Evolutionary conservation across 2,329 filamentous ascomycete species (phyloP).

Genomic region (Taxawa tesnikishii): DNA sequence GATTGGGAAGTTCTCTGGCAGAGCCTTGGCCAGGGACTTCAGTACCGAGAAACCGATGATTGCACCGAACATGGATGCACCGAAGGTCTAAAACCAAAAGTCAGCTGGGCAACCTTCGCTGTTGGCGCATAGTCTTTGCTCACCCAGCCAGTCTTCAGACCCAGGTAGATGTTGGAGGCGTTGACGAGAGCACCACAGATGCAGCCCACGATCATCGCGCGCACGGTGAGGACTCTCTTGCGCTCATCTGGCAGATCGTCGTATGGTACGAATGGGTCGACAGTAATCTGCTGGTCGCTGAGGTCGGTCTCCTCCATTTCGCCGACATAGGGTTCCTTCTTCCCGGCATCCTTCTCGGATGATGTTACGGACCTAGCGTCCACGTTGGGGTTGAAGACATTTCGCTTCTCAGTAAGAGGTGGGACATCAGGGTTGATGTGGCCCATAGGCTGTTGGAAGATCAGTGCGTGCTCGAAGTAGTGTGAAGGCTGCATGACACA

Average conservation of each 20-base stretch:
- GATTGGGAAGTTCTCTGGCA: slow-evolving; percentile 27
- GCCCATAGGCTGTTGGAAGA: slow-evolving; percentile 10
- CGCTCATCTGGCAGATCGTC: slow-evolving; percentile 31
- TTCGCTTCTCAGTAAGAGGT: slow-evolving; percentile 22
- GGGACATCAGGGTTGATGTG: slow-evolving; percentile 20
- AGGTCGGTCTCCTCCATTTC: slow-evolving; percentile 16
- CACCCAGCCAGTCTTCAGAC: slow-evolving; percentile 33
- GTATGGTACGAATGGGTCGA: slow-evolving; percentile 30
- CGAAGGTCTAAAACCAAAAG: too few species aligned
- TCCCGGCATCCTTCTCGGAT: slow-evolving; percentile 14
- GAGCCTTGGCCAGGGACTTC: slow-evolving; percentile 13
- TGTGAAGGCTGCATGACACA: not conserved
- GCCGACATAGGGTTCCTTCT: slow-evolving; percentile 15
- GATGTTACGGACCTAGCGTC: slow-evolving; percentile 8
- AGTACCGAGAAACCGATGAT: slow-evolving; percentile 43
- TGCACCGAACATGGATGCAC: slow-evolving; percentile 25
- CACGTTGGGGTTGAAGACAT: slow-evolving; percentile 19
- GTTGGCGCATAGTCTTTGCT: slow-evolving; percentile 24
- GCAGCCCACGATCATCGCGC: slow-evolving; percentile 42
- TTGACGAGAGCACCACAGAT: slow-evolving; percentile 46
- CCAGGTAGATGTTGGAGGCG: slow-evolving; percentile 48
- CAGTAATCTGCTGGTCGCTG: slow-evolving; percentile 15
- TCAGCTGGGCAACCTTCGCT: slow-evolving; percentile 23
- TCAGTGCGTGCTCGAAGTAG: not conserved
- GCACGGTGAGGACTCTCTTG: slow-evolving; percentile 39